Percentiles rank a stretch among this genome's conserved stretches.
Conservation (phyloP, 331 rosid genomes). For the Malus hybrid region DNA sequence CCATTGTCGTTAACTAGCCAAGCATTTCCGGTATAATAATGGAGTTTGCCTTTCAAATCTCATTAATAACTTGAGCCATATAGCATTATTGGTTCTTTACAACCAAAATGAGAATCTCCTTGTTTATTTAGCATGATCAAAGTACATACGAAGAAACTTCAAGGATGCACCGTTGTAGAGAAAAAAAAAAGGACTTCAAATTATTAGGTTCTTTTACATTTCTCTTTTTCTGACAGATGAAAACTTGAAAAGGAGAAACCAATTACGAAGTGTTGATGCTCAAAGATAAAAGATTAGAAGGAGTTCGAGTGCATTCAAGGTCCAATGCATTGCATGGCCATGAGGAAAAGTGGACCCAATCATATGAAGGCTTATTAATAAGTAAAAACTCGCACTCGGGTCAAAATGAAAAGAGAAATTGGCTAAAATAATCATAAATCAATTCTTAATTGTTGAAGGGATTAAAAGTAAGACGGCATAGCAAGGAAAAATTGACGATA, state of each 20-base stretch:
- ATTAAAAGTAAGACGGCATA: too few species aligned
- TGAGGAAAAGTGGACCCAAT: too few species aligned
- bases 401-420: too few species aligned
- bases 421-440: too few species aligned
- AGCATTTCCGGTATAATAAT: slow-evolving; percentile 3
- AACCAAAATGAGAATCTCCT: neutral
- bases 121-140: neutral
- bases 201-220: neutral
- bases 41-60: slow-evolving; percentile 13
- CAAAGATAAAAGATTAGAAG: too few species aligned
- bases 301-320: too few species aligned
- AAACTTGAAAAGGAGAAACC: neutral
- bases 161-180: neutral
- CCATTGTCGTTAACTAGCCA: slow-evolving; percentile 8
- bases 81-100: slow-evolving; percentile 2
- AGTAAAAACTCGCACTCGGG: too few species aligned
- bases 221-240: too few species aligned
- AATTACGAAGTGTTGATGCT: neutral
- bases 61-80: neutral
- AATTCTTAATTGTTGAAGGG: too few species aligned
- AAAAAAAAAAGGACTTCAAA: neutral
- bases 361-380: too few species aligned
- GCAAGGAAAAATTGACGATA: too few species aligned
- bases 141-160: neutral
- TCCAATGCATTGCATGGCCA: too few species aligned